A percentile compares a stretch with the other conserved stretches of the same genome.
Conservation (phyloP, 1,284 basidiomycete species). For the Mycosarcoma maydis region DNA sequence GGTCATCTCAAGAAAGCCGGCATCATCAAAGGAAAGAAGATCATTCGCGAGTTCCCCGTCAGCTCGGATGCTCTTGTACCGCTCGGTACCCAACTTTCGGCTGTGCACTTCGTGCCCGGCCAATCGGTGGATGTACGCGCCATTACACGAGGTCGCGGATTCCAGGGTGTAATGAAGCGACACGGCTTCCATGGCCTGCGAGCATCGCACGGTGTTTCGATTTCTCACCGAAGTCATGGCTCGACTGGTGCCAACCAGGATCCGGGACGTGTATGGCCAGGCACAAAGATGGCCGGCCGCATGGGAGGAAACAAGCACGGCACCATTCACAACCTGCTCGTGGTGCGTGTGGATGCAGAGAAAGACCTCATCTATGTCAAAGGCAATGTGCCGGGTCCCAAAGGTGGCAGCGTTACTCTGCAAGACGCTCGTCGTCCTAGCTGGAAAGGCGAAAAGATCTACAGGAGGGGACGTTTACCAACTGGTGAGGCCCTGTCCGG, state of each 20-base stretch:
- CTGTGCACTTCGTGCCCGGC: conserved; percentile 95
- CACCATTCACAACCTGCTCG: conserved; percentile 79
- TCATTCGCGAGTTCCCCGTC: conserved; percentile 88
- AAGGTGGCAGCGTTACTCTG: conserved; percentile 69
- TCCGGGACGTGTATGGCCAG: conserved; percentile 91
- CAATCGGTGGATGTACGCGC: conserved; percentile 94
- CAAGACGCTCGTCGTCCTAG: conserved; percentile 63
- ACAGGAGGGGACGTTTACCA: conserved; percentile 57
- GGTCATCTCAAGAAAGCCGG: conserved; percentile 88
- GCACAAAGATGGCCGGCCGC: conserved; percentile 97
- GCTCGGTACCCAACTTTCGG: conserved; percentile 87
- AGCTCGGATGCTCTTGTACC: conserved; percentile 88
- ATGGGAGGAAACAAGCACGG: conserved; percentile 75
- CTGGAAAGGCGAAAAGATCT: conserved; percentile 61
- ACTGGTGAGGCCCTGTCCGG: conserved; percentile 76
- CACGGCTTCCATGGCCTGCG: conserved; percentile 91
- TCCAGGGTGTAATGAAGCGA: conserved; percentile 96
- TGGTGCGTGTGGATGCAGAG: conserved; percentile 84
- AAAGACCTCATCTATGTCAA: conserved; percentile 88
- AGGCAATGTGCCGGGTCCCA: conserved; percentile 71
- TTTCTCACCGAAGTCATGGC: conserved; percentile 91
- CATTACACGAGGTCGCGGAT: conserved; percentile 95
- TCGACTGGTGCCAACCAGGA: conserved; percentile 90
- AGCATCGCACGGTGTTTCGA: conserved; percentile 94
- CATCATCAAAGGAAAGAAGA: conserved; percentile 80